Conservation (phyloP, 495 filamentous ascomycete species). For the Articulospora tetracladia region DNA sequence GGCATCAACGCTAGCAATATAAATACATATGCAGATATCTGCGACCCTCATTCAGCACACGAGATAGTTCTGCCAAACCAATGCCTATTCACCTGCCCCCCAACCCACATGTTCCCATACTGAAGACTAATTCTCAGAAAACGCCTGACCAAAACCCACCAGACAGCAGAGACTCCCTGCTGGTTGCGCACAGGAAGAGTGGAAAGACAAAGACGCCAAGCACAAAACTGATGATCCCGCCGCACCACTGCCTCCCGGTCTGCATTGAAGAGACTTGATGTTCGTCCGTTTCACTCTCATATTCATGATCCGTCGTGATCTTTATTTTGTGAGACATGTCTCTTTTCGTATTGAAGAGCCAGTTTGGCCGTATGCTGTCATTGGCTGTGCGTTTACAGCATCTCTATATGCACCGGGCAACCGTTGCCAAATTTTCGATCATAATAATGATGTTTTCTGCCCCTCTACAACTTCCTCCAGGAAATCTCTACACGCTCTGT, state of each 20-base stretch:
- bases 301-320: background rate
- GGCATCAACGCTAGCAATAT: conserved; percentile 12
- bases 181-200: background rate
- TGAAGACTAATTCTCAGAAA: background rate
- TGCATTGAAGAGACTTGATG: background rate
- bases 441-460: background rate
- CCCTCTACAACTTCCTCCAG: background rate
- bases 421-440: background rate
- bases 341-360: background rate
- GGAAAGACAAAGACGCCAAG: background rate
- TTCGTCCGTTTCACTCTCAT: background rate
- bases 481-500: conserved; percentile 43
- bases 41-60: background rate
- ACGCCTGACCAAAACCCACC: background rate
- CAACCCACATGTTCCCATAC: background rate
- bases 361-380: background rate
- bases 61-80: background rate
- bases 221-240: background rate
- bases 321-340: background rate
- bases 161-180: background rate
- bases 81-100: background rate
- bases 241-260: background rate
- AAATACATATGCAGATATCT: conserved; percentile 11
- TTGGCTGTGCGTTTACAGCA: background rate
- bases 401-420: conserved; percentile 4